phyloP scores from a whole-genome alignment of 192 early-diverging fungal genomes.

The Funneliformis geosporum region DNA sequence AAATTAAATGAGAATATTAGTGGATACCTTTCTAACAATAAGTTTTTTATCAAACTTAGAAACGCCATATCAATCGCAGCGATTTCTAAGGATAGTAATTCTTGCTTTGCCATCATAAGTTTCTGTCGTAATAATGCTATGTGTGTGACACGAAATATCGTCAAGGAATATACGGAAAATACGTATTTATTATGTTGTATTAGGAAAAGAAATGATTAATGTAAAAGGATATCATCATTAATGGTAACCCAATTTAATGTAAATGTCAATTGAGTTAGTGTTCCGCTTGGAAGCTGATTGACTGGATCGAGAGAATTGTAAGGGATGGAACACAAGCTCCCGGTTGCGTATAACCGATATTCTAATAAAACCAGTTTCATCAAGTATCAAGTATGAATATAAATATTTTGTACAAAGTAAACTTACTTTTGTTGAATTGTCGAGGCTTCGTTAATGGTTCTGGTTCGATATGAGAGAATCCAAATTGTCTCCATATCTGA shows the following conservation, averaged over 20 bases:
- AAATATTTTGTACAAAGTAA: neutral
- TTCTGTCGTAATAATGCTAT: slow-evolving; percentile 12
- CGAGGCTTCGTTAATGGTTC: neutral
- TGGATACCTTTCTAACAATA: slow-evolving; percentile 20
- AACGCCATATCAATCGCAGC: slow-evolving; percentile 25
- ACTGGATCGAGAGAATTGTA: neutral
- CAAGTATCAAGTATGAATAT: neutral
- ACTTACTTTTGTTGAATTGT: slow-evolving; percentile 22
- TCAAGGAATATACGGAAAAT: slow-evolving; percentile 16
- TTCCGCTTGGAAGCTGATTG: slow-evolving; percentile 7
- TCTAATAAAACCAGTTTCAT: neutral
- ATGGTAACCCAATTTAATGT: slow-evolving; percentile 20
- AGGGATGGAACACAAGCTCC: neutral
- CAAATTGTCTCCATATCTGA: slow-evolving; percentile 31
- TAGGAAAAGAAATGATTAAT: neutral
- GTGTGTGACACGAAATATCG: slow-evolving; percentile 21
- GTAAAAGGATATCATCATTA: slow-evolving; percentile 29
- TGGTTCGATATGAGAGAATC: slow-evolving; percentile 20
- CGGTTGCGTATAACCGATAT: slow-evolving; percentile 26
- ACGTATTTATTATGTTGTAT: neutral
- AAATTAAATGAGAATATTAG: slow-evolving; percentile 18
- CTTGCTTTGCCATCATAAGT: neutral
- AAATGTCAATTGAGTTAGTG: slow-evolving; percentile 16
- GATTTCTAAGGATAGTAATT: slow-evolving; percentile 17
- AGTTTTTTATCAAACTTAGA: slow-evolving; percentile 21